Evolutionary conservation across 164 flowering plant genomes (phyloP), one percentile per base, ranked within the genome.

Genomic region (Saururus chinensis): DNA sequence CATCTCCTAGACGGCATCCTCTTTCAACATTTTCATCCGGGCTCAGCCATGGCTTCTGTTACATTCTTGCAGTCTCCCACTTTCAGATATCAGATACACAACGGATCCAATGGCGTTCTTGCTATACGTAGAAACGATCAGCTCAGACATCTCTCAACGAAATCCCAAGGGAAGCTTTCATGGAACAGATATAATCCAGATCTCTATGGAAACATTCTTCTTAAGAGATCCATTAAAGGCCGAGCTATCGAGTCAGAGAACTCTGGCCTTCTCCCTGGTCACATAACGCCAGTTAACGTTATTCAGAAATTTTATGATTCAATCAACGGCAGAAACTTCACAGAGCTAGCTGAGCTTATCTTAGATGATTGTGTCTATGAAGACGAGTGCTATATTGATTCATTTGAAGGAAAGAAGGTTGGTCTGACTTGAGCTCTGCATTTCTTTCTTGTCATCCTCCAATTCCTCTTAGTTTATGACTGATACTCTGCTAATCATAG

Each of bases 361-460:
- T 67, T 86, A 0, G 63, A 75, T 7, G 79, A 87, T 51, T 82
- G 89, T 48, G 54, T 23, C 64, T 70, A 78, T 24, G 82, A 84
- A 23, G 93, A 87, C 25, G 76, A 56, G 61, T 69, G 84, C 2
- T 87, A 83, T 40, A 52, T 61, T 10, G 49, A 49, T 8, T 74
- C 80, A 61, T 76, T 87, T 37, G 56, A 79, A 8, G 89, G 86
- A 63, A 80, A 74, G 70, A 65, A 79, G 87, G 89, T 79, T 19
- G 87, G 87, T 77, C 16, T 21, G 17, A 9, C 40, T 4, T 23
- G 10, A 12, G 24, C 17, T 21, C 20, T 8, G n/a, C 13, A 3
- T 20, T 53, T 56, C 14, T 56, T 25, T 19, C 16, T 56, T 24
- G 59, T 9, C 35, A 24, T 22, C 13, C 25, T n/a, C n/a, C n/a